Evolutionary conservation across 2,329 filamentous ascomycete genomes (phyloP), one percentile per base, ranked within the genome.

Genomic region (Thielaviopsis ethacetica): DNA sequence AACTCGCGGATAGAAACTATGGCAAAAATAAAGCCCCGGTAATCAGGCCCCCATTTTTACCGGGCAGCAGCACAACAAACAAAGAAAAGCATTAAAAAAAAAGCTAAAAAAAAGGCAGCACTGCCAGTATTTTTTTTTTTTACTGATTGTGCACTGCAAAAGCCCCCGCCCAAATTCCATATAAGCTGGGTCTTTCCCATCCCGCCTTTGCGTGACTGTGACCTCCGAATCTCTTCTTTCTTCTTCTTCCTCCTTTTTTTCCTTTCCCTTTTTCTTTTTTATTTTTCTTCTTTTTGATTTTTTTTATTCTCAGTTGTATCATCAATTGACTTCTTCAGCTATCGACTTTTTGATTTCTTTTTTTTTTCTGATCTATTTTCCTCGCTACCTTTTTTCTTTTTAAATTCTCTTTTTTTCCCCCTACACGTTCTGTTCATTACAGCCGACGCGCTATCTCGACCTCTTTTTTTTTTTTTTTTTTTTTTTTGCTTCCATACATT

Each of bases 141-240:
- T 57, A 58, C 56, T 61, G 59, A 61, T 61, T 61, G 57, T 79
- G 76, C 73, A 74, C 71, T 69, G 67, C 67, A 69, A 73, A 71
- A 72, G 73, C 70, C 71, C 72, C 72, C 74, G 73, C 76, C 76
- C 75, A 72, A 72, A 73, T 75, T 67, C 68, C 68, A 81, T 82
- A 82, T 81, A 81, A 82, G 79, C 60, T 69, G 69, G 73, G 38
- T 41, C 73, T n/a, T 72, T 44, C 56, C 71, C 75, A 72, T 68
- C 76, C 76, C 76, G 75, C 75, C 75, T 76, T 72, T 72, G 47
- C 53, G 58, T 72, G 69, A 68, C 68, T 70, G 70, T 68, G 68
- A 68, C 67, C 68, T 71, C 71, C 69, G 68, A 69, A 67, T 69
- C 67, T 70, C 68, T 66, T 67, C 67, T 65, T 66, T 62, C 62